Evolutionary conservation across 495 filamentous ascomycete genomes (phyloP).

Genomic region (Rostrohypoxylon terebratum): DNA sequence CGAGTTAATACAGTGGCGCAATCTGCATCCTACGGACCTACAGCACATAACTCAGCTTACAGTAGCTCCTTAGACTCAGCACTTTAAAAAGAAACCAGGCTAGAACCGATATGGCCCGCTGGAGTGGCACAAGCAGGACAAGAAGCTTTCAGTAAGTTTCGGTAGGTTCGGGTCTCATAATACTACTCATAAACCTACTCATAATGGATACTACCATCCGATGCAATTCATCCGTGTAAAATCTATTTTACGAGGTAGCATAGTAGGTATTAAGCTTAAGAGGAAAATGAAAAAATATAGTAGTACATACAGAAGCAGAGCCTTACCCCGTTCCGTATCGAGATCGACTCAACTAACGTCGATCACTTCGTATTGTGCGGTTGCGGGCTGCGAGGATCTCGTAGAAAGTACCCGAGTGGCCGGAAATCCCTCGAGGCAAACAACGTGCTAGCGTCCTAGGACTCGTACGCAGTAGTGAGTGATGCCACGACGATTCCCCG

Average conservation of each 20-base stretch:
- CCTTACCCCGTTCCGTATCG: not conserved
- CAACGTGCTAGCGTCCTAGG: conserved; percentile 31
- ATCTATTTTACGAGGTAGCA: conserved; percentile 16
- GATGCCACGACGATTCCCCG: conserved; percentile 12
- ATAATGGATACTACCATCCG: not conserved
- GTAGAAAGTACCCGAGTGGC: conserved; percentile 26
- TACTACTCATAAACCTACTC: not conserved
- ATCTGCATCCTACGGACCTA: not conserved
- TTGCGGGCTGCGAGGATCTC: not conserved
- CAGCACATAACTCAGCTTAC: conserved; percentile 2
- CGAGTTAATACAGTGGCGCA: not conserved
- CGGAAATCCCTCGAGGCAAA: conserved; percentile 9
- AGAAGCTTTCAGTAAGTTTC: not conserved
- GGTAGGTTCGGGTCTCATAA: not conserved
- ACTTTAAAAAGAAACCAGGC: not conserved
- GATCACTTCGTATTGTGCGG: conserved; percentile 49
- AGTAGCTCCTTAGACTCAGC: conserved; percentile 19
- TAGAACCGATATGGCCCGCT: conserved; percentile 19
- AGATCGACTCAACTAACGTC: conserved; percentile 23
- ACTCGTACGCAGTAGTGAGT: conserved; percentile 11
- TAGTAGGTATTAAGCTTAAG: not conserved
- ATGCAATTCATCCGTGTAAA: not conserved
- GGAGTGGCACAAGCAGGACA: conserved; percentile 17
- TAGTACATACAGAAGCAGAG: conserved; percentile 16
- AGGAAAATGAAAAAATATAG: not conserved